Evolutionary conservation across 495 filamentous ascomycete species (phyloP).

Genomic region (Lepidopterella palustris): DNA sequence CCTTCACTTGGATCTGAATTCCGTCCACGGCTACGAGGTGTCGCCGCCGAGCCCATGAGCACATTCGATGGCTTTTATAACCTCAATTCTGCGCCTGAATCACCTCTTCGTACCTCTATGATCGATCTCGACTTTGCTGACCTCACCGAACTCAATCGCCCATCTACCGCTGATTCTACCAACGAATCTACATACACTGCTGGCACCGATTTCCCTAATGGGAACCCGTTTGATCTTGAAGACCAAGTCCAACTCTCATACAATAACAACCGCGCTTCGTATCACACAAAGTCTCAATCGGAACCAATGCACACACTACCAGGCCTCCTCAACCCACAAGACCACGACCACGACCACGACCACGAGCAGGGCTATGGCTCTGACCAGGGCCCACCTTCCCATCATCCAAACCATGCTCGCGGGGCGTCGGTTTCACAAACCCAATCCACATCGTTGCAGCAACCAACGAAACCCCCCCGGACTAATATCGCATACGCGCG

Average conservation of each 20-base stretch:
- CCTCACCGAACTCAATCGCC: slow-evolving; percentile 28
- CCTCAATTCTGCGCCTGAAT: slow-evolving; percentile 17
- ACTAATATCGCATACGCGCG: slow-evolving; percentile 10
- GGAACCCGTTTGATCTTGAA: slow-evolving; percentile 40
- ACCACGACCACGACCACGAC: slow-evolving; percentile 7
- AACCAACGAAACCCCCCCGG: background rate
- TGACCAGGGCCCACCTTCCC: slow-evolving; percentile 7
- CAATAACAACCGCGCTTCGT: slow-evolving; percentile 25
- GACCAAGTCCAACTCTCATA: slow-evolving; percentile 28
- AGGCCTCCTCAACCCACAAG: slow-evolving; percentile 22
- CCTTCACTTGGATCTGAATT: slow-evolving; percentile 28
- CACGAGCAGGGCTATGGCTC: slow-evolving; percentile 20
- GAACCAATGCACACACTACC: slow-evolving; percentile 25
- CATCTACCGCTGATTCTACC: slow-evolving; percentile 34
- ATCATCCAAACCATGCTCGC: slow-evolving; percentile 20
- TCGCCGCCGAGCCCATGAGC: slow-evolving; percentile 32
- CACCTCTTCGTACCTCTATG: slow-evolving; percentile 33
- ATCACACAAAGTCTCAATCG: slow-evolving; percentile 27
- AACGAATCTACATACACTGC: slow-evolving; percentile 28
- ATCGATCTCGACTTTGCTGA: slow-evolving; percentile 37
- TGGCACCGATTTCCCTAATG: slow-evolving; percentile 31
- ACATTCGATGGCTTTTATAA: slow-evolving; percentile 31
- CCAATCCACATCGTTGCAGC: slow-evolving; percentile 3
- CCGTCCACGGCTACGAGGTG: slow-evolving; percentile 33
- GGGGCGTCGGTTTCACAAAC: slow-evolving; percentile 24